These are phyloP conservation scores for Aristolochia californica DNA, from an alignment of 164 flowering plant species.

Conservation along the genomic window DNA sequence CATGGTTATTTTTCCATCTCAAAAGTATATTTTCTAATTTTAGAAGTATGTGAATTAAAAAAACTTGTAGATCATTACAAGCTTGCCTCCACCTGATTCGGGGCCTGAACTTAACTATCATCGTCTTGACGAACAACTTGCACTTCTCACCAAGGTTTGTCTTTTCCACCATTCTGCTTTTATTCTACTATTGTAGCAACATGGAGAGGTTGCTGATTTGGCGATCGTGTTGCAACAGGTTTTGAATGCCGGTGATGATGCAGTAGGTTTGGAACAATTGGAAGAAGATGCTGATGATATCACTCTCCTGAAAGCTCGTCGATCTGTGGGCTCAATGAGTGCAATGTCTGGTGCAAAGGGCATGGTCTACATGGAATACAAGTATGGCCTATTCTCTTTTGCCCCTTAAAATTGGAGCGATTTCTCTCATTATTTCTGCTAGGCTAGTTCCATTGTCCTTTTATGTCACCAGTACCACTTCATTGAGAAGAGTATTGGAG, in stretches of 20 bases:
- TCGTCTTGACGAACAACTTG: slow-evolving; percentile 59
- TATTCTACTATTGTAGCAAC: neutral
- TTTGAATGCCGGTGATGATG: slow-evolving; percentile 75
- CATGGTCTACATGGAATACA: slow-evolving; percentile 91
- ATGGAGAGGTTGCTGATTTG: neutral
- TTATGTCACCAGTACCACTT: too few species aligned
- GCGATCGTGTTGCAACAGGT: slow-evolving; percentile 30
- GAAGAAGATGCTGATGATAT: slow-evolving; percentile 87
- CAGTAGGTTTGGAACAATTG: slow-evolving; percentile 75
- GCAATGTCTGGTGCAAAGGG: slow-evolving; percentile 88
- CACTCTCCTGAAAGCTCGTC: slow-evolving; percentile 70
- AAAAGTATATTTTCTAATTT: too few species aligned
- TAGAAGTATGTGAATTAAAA: too few species aligned
- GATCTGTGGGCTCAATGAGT: slow-evolving; percentile 68
- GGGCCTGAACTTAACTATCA: slow-evolving; percentile 63
- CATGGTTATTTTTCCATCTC: too few species aligned
- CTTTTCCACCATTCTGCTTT: neutral
- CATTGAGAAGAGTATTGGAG: too few species aligned
- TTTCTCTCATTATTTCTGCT: neutral
- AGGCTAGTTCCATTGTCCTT: neutral
- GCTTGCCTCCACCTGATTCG: slow-evolving; percentile 88
- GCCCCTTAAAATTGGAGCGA: neutral
- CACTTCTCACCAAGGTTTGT: slow-evolving; percentile 67
- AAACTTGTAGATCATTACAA: slow-evolving; percentile 53
- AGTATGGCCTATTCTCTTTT: slow-evolving; percentile 18